A percentile compares a stretch with the other conserved stretches of the same genome.
Evolutionary conservation across 768 basidiomycete genomes (phyloP).

Genomic region (Podaxis sp.): DNA sequence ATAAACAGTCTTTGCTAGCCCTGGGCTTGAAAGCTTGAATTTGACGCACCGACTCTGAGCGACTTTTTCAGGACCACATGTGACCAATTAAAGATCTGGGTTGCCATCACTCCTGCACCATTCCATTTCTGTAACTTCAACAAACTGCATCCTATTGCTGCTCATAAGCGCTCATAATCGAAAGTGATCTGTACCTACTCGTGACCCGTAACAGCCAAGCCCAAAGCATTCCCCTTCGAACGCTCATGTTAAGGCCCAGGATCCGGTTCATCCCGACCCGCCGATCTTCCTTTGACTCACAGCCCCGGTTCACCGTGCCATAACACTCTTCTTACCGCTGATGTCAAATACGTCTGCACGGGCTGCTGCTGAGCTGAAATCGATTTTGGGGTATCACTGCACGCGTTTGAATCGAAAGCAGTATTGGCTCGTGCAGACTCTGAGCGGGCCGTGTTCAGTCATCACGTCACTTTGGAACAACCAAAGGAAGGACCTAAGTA

Average conservation of each 20-base stretch:
- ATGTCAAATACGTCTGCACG: slow-evolving; percentile 37
- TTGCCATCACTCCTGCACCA: neutral
- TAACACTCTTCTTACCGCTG: slow-evolving; percentile 48
- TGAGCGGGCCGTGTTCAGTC: slow-evolving; percentile 19
- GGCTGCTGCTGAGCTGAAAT: slow-evolving; percentile 56
- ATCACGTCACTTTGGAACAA: slow-evolving; percentile 58
- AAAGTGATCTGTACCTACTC: neutral
- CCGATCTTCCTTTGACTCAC: neutral
- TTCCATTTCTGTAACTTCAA: neutral
- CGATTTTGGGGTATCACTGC: slow-evolving; percentile 60
- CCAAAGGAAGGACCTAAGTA: slow-evolving; percentile 52
- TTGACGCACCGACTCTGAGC: neutral
- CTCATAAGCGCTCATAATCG: neutral
- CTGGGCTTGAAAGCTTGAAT: neutral
- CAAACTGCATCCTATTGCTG: neutral
- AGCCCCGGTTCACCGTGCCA: neutral
- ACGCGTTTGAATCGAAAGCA: slow-evolving; percentile 56
- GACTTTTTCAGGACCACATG: neutral
- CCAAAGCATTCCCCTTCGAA: neutral
- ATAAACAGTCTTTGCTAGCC: neutral
- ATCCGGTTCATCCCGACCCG: neutral
- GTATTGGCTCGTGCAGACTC: slow-evolving; percentile 35
- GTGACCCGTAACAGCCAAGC: neutral
- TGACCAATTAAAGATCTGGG: neutral
- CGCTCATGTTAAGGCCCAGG: neutral